Base-by-base conservation (phyloP, 202 grass and related monocot genomes). In the Cymbopogon flexuosus region DNA sequence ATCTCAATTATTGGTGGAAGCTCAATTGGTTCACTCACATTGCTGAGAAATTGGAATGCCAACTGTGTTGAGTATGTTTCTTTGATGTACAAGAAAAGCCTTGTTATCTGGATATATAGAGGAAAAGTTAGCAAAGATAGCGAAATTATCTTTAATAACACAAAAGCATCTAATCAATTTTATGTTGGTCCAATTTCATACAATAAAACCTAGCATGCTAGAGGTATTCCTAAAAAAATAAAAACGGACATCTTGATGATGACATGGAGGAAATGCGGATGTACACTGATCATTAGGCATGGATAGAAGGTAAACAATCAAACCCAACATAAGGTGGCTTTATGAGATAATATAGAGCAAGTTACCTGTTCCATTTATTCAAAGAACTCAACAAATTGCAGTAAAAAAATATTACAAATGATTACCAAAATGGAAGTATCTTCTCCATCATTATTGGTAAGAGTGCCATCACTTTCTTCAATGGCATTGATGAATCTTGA, bases 21-120 rank as follows among this genome's bases (percentile, higher is more conserved):
- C 51, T 60, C 49, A 77, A 84, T 56, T 49, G 45, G 56, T 79
- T 40, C 47, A 81, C 95, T 87, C 90, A 98, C 95, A 90, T 90
- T 91, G 88, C 87, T 90, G 70, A 98, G 82, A 74, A 95, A 98
- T 56, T 93, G 79, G 79, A 95, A 98, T 58, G 92, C 92, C 88
- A 98, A 90, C 30, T 98, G 88, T 41, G 84, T 66, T 66, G 88
- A 87, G 77, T 98, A 90, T 71, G 82, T 93, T 84, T 98, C 88
- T 82, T 95, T 89, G 77, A 98, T 91, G 80, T 98, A 93, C 68
- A 98, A 86, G 88, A 98, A 98, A 88, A 94, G 82, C 14, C 73
- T 86, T 73, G 90, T 89, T 83, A 94, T 95, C 95, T 98, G 92
- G 76, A 87, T 71, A 83, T 31, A 79, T 21, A n/a, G 54, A 16